Evolutionary conservation across 2,329 filamentous ascomycete genomes (phyloP).

Genomic region (Didymella sp.): DNA sequence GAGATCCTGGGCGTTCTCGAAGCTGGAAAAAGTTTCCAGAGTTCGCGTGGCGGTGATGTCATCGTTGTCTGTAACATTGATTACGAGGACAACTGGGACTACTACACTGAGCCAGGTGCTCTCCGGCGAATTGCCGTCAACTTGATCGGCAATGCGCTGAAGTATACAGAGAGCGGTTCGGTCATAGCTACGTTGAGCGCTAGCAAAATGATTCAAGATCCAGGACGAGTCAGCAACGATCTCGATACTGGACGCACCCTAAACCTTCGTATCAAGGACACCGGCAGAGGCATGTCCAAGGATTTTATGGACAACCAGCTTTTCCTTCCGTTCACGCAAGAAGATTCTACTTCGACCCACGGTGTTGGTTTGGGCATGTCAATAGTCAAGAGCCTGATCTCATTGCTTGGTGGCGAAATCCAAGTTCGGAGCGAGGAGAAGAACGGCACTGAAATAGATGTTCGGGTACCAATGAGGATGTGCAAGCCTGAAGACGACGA

Average conservation of each 20-base stretch:
- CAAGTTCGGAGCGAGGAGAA: conserved; percentile 16
- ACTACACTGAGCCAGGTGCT: conserved; percentile 19
- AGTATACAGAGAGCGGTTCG: conserved; percentile 26
- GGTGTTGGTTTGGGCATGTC: conserved; percentile 32
- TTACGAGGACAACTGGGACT: conserved; percentile 15
- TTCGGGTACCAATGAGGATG: conserved; percentile 7
- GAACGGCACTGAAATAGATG: conserved; percentile 7
- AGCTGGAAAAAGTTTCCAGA: conserved; percentile 5
- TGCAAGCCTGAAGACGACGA: neutral
- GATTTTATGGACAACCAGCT: conserved; percentile 27
- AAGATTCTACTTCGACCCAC: conserved; percentile 21
- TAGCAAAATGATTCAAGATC: neutral
- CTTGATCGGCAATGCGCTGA: conserved; percentile 32
- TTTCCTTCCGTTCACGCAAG: conserved; percentile 32
- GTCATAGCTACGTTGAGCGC: conserved; percentile 3
- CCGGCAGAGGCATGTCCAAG: conserved; percentile 29
- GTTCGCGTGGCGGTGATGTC: neutral
- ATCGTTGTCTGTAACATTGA: conserved; percentile 7
- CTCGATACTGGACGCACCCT: neutral
- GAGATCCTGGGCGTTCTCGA: conserved; percentile 11
- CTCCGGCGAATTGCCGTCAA: conserved; percentile 29
- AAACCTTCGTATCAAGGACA: conserved; percentile 38
- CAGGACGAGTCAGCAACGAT: conserved; percentile 2
- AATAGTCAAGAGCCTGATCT: conserved; percentile 30
- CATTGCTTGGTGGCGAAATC: conserved; percentile 26